A percentile compares a stretch with the other conserved stretches of the same genome.
Evolutionary conservation across 441 rosid genomes (phyloP).

Genomic region (Eugenia klotzschiana): DNA sequence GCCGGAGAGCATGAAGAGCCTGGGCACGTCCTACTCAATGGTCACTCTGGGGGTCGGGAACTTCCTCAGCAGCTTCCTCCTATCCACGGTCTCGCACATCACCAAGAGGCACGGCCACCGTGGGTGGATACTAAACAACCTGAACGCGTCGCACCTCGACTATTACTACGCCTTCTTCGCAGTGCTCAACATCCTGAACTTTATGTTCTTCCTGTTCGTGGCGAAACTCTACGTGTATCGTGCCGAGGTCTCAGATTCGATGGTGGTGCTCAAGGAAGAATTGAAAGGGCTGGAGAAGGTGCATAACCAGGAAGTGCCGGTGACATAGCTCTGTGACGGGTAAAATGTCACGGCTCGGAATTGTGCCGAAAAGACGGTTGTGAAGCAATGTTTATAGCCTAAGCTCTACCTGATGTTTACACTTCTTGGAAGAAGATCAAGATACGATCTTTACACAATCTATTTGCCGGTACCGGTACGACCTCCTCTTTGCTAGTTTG

Average conservation of each 20-base stretch:
- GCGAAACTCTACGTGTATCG: constrained; percentile 57
- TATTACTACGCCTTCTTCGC: constrained; percentile 69
- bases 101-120: constrained; percentile 35
- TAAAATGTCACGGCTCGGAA: background rate
- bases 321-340: background rate
- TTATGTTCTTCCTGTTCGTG: constrained; percentile 50
- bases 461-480: background rate
- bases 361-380: background rate
- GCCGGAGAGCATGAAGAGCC: constrained; percentile 85
- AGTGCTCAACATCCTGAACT: constrained; percentile 41
- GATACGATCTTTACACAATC: background rate
- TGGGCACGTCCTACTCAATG: constrained; percentile 57
- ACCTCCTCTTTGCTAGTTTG: background rate
- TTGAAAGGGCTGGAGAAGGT: constrained; percentile 13
- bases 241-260: constrained; percentile 58
- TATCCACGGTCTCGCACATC: constrained; percentile 42
- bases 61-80: constrained; percentile 61
- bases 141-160: constrained; percentile 73
- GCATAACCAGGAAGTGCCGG: constrained; percentile 2
- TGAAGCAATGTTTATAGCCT: background rate
- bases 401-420: background rate
- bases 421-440: background rate
- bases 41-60: constrained; percentile 54
- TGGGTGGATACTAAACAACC: constrained; percentile 76
- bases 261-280: constrained; percentile 42